Percentiles rank a stretch among this genome's conserved stretches.
phyloP scores from a whole-genome alignment of 257 asterid species.

The Nicotiana undulata region DNA sequence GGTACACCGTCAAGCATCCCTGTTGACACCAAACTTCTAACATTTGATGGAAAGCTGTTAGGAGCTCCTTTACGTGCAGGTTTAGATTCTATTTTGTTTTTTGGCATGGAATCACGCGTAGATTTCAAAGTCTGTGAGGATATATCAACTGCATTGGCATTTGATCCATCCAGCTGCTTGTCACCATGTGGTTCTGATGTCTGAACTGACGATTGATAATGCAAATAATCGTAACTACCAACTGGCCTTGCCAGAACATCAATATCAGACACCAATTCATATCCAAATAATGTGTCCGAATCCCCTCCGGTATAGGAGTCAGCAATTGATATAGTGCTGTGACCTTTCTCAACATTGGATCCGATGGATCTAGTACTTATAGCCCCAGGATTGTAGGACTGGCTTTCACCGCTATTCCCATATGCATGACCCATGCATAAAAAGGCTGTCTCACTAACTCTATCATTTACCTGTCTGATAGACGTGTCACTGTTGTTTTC shows the following conservation, averaged over 20 bases:
- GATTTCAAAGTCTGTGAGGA: conserved; percentile 35
- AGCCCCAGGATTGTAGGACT: conserved; percentile 38
- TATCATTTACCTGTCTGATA: conserved; percentile 43
- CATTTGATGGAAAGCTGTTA: conserved; percentile 90
- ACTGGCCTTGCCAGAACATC: conserved; percentile 55
- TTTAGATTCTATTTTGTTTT: conserved; percentile 50
- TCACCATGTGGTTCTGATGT: conserved; percentile 36
- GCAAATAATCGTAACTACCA: conserved; percentile 50
- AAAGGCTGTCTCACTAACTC: conserved; percentile 40
- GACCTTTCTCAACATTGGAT: conserved; percentile 40
- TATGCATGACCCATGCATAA: conserved; percentile 47
- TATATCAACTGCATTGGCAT: conserved; percentile 23
- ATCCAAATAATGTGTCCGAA: conserved; percentile 38
- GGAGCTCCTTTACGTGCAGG: conserved; percentile 80
- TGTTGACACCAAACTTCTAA: conserved; percentile 86
- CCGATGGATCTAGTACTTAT: conserved; percentile 34
- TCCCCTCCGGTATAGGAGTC: conserved; percentile 47
- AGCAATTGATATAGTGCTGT: conserved; percentile 26
- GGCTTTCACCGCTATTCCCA: conserved; percentile 52
- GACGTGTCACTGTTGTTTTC: conserved; percentile 38
- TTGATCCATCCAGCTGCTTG: conserved; percentile 33
- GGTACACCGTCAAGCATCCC: conserved; percentile 95
- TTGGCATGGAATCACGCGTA: conserved; percentile 34
- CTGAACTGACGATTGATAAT: conserved; percentile 54
- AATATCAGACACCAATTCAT: conserved; percentile 55